phyloP scores from a whole-genome alignment of 257 asterid genomes.

The Coffea eugenioides region DNA sequence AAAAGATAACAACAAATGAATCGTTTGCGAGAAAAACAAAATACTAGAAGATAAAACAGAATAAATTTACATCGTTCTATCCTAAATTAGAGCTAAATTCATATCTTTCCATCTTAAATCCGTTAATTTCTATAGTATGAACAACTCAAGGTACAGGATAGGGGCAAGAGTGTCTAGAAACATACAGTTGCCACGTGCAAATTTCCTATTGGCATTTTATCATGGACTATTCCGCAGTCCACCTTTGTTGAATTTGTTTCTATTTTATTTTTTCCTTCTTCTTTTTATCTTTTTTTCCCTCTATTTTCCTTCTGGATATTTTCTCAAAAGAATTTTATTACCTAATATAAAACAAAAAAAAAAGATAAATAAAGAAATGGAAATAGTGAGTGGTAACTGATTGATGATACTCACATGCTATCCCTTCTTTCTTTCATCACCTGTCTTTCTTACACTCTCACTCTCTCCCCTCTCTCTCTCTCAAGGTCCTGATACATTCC shows the following conservation, averaged over 20 bases:
- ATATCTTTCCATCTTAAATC: no score
- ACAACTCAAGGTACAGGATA: no score
- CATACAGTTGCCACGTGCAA: no score
- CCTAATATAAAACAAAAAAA: neutral
- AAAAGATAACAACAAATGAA: no score
- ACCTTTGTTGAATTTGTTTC: no score
- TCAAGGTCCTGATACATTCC: neutral
- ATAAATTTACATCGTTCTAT: no score
- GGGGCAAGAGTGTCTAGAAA: neutral
- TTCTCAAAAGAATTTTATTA: neutral
- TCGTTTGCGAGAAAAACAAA: no score
- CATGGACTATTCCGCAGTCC: no score
- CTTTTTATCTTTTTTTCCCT: no score
- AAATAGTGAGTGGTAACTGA: neutral
- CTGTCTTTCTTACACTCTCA: neutral
- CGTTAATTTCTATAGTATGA: no score
- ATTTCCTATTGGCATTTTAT: neutral
- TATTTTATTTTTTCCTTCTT: neutral
- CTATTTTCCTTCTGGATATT: neutral
- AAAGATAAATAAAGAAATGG: neutral
- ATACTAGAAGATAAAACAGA: no score
- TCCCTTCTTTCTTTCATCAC: neutral
- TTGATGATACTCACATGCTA: conserved; percentile 2
- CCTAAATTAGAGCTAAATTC: no score
- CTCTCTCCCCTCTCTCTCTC: neutral